Conservation (phyloP, 2,329 filamentous ascomycete species). For the Pseudonectria buxi region DNA sequence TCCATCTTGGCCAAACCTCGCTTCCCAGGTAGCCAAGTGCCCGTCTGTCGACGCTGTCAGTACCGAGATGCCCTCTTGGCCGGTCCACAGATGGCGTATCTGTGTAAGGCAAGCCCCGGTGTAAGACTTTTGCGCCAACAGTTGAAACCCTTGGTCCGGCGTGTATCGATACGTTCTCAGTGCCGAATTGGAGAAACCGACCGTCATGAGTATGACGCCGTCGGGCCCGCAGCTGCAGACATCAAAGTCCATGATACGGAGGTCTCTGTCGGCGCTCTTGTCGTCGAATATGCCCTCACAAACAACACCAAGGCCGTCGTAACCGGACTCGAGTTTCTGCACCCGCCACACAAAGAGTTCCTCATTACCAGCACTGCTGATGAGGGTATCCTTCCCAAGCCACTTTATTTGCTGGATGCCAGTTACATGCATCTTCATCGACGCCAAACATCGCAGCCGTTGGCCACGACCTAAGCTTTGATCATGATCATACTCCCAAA, state of each 20-base stretch:
- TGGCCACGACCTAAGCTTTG: constrained; percentile 1
- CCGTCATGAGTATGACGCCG: constrained; percentile 51
- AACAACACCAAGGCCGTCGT: constrained; percentile 45
- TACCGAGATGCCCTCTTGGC: constrained; percentile 30
- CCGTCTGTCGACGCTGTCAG: constrained; percentile 80
- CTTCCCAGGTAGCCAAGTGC: constrained; percentile 41
- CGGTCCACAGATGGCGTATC: constrained; percentile 35
- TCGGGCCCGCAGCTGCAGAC: constrained; percentile 27
- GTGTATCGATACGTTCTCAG: constrained; percentile 55
- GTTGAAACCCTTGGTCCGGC: constrained; percentile 33
- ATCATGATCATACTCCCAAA: constrained; percentile 49
- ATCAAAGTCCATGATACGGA: constrained; percentile 78
- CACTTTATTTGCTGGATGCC: constrained; percentile 78
- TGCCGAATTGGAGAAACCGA: constrained; percentile 80
- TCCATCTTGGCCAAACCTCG: constrained; percentile 5
- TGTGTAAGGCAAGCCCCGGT: constrained; percentile 73
- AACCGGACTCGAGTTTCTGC: constrained; percentile 42
- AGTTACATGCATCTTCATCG: constrained; percentile 70
- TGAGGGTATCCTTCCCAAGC: constrained; percentile 64
- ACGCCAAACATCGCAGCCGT: constrained; percentile 47
- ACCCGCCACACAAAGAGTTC: constrained; percentile 85
- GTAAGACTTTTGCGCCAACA: constrained; percentile 52
- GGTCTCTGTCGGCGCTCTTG: constrained; percentile 50
- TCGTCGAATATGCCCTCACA: constrained; percentile 50
- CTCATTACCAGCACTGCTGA: constrained; percentile 82